Evolutionary conservation across 129 eudicot species (phyloP), one percentile per base, ranked within the genome.

Genomic region (Pseudognaphalium luteoalbum): DNA sequence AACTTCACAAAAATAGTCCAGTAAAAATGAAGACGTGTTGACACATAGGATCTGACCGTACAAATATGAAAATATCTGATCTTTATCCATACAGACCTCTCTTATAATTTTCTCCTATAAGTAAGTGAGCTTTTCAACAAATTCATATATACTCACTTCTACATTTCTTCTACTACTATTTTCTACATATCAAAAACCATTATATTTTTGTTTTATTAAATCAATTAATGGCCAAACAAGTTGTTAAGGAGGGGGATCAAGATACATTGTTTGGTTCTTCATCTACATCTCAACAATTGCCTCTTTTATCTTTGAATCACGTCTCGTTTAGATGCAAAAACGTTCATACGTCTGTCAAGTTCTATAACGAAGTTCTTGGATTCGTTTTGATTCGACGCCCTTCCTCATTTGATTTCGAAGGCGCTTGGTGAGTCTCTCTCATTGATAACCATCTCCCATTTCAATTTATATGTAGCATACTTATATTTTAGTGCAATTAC

Each of bases 401-500:
- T 21, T 86, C 91, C 20, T 91, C 97, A 7, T 91, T 91, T 52
- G 77, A 91, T 50, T 91, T 91, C 33, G 88, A 88, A 83, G 97
- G 97, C 20, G 97, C 97, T 51, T 91, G 97, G 97, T 91, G 72
- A 19, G 70, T 2, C 7, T 54, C 73, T 34, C 68, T 51, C 22
- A 54, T 54, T 54, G 9, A n/a, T 54, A 22, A 10, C 47, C 60
- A 54, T 54, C 9, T 5, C 17, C n/a, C n/a, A 41, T 41, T 41
- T 41, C 10, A 35, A 41, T 25, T 25, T 25, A 25, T 25, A 25
- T 25, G 28, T 25, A 25, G 28, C 28, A 25, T 25, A 1, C 28
- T 25, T 25, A 25, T 25, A 25, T 25, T 25, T 25, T 25, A 0
- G 28, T 25, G 28, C 28, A 25, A 25, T 25, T 25, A 25, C 28